Conservation (phyloP, 2,329 filamentous ascomycete genomes). For the Rhynchosporium graminicola region DNA sequence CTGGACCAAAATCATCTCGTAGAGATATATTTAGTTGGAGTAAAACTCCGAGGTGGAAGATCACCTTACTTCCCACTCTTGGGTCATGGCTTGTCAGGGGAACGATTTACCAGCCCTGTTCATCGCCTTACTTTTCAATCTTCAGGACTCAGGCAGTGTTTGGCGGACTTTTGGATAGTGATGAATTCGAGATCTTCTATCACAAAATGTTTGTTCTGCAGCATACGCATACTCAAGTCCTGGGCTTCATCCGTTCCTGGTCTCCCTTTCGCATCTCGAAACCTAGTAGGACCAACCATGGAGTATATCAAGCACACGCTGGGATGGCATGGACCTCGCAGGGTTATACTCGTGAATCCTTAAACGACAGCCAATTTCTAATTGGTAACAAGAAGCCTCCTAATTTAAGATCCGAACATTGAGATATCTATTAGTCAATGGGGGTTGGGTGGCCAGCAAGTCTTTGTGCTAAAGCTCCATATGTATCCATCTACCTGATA, state of each 20-base stretch:
- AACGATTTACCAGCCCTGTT: background rate
- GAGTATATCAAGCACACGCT: constrained; percentile 1
- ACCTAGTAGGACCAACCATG: constrained; percentile 1
- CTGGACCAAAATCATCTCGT: background rate
- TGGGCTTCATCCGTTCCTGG: background rate
- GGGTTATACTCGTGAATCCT: background rate
- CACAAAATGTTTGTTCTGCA: constrained; percentile 16
- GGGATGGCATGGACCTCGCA: constrained; percentile 1
- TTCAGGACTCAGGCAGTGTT: constrained; percentile 1
- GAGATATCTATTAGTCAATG: constrained; percentile 5
- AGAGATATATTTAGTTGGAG: background rate
- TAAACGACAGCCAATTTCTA: constrained; percentile 6
- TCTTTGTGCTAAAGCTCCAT: constrained; percentile 15
- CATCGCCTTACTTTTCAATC: background rate
- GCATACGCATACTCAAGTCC: background rate
- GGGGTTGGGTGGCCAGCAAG: constrained; percentile 20
- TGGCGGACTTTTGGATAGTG: constrained; percentile 1
- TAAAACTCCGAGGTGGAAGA: constrained; percentile 4
- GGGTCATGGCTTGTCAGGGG: background rate
- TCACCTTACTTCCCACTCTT: background rate
- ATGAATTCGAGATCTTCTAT: constrained; percentile 2
- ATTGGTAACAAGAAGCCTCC: constrained; percentile 7
- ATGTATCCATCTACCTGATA: background rate
- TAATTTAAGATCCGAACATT: constrained; percentile 11
- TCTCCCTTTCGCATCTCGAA: constrained; percentile 9